Evolutionary conservation across 2,329 filamentous ascomycete species (phyloP).

Genomic region (Talaromyces pinophilus): DNA sequence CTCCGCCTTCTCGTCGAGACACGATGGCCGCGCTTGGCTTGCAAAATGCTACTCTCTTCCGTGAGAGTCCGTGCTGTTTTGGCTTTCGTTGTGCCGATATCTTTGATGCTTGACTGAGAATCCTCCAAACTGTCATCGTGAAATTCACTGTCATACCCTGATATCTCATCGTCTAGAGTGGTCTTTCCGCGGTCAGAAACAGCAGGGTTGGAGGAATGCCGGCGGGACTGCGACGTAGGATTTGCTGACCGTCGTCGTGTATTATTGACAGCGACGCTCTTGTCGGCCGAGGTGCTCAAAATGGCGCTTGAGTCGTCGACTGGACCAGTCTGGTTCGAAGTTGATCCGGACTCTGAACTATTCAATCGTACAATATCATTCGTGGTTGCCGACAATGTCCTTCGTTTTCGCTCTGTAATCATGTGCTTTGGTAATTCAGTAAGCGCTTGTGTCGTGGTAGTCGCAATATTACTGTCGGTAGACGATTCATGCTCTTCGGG

Average conservation of each 20-base stretch:
- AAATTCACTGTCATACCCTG: constrained; percentile 1
- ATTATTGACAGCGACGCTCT: neutral
- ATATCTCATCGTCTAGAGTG: constrained; percentile 6
- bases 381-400: constrained; percentile 29
- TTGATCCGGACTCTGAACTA: constrained; percentile 4
- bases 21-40: constrained; percentile 35
- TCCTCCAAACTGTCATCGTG: constrained; percentile 23
- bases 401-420: constrained; percentile 37
- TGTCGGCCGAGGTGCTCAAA: neutral
- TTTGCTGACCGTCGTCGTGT: constrained; percentile 16
- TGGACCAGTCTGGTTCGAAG: constrained; percentile 1
- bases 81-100: neutral
- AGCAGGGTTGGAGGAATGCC: constrained; percentile 23
- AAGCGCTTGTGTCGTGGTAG: neutral
- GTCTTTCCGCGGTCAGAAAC: constrained; percentile 12
- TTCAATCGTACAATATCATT: constrained; percentile 15
- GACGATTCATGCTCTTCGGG: constrained; percentile 5
- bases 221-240: constrained; percentile 10
- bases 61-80: constrained; percentile 5
- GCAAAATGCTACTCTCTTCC: constrained; percentile 24
- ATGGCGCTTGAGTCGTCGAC: constrained; percentile 8
- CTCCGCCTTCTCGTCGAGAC: constrained; percentile 40
- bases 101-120: neutral
- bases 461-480: constrained; percentile 45
- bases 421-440: constrained; percentile 28